Evolutionary conservation across 768 basidiomycete species (phyloP).

Genomic region (Kwoniella heveanensis): DNA sequence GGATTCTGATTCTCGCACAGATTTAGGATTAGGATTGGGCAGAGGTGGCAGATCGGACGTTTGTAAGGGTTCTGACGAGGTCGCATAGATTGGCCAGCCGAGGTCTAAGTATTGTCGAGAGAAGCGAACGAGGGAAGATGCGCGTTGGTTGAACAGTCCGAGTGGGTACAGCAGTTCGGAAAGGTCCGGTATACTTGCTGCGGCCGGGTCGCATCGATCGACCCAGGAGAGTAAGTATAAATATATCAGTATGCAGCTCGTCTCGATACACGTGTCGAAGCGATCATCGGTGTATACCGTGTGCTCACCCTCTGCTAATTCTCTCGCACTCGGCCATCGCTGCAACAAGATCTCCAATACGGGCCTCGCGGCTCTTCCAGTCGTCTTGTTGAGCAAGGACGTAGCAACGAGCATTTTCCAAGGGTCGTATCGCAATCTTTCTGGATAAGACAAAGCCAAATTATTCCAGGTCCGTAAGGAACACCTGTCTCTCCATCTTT

Average conservation of each 20-base stretch:
- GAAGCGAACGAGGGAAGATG: constrained; percentile 63
- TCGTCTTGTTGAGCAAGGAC: constrained; percentile 71
- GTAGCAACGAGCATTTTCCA: constrained; percentile 73
- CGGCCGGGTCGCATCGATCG: not conserved
- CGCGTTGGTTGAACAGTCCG: constrained; percentile 66
- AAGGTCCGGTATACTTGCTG: constrained; percentile 61
- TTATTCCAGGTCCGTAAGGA: no score
- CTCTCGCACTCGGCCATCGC: constrained; percentile 65
- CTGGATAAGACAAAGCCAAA: constrained; percentile 19
- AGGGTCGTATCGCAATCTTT: constrained; percentile 56
- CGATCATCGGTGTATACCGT: no score
- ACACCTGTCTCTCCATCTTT: no score
- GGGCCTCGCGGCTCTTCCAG: constrained; percentile 67
- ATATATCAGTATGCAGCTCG: no score
- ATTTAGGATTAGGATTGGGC: not conserved
- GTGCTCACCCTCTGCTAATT: constrained; percentile 64
- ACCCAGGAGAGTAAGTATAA: no score
- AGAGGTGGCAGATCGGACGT: constrained; percentile 1
- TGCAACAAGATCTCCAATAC: constrained; percentile 65
- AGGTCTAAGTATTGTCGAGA: constrained; percentile 61
- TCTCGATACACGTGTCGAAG: no score
- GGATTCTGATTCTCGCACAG: no score
- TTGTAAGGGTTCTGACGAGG: not conserved
- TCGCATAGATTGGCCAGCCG: constrained; percentile 27
- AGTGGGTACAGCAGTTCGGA: constrained; percentile 61